These are phyloP conservation scores for Chlamydomonas applanata DNA, from an alignment of 139 green algal genomes.

Conservation along the genomic window DNA sequence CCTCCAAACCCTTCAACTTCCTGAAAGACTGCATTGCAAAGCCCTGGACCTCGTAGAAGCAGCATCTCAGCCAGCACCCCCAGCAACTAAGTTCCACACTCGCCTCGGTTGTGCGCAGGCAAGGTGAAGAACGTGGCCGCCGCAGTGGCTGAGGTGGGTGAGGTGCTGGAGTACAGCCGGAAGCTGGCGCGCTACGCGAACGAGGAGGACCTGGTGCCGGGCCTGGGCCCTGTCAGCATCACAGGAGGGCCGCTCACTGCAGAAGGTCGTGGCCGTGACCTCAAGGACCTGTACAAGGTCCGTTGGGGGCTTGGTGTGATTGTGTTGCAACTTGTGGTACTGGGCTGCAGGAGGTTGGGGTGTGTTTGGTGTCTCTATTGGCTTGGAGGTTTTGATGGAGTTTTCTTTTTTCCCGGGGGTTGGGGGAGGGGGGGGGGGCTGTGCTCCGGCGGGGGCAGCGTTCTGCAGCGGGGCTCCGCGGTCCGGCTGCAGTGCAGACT, in stretches of 20 bases:
- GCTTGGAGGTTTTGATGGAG: background rate
- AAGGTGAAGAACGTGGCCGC: slow-evolving; percentile 15
- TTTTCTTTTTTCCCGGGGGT: slow-evolving; percentile 11
- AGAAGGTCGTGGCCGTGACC: slow-evolving; percentile 40
- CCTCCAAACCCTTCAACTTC: too few relatives aligned
- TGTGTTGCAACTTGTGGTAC: too few relatives aligned
- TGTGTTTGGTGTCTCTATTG: background rate
- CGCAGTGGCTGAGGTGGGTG: slow-evolving; percentile 17
- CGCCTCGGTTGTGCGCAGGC: slow-evolving; percentile 12
- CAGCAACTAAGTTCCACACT: background rate
- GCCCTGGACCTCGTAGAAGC: too few relatives aligned
- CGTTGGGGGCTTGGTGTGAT: background rate
- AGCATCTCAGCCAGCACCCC: background rate
- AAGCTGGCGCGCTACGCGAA: slow-evolving; percentile 43
- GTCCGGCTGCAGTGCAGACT: too few relatives aligned
- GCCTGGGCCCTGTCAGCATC: slow-evolving; percentile 51
- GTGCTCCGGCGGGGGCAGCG: too few relatives aligned
- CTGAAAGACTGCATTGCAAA: too few relatives aligned
- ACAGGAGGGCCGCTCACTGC: slow-evolving; percentile 51
- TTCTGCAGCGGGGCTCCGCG: too few relatives aligned
- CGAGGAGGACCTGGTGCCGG: slow-evolving; percentile 60
- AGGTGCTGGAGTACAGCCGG: slow-evolving; percentile 46
- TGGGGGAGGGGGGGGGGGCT: too few relatives aligned
- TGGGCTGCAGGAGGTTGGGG: background rate
- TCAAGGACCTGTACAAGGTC: slow-evolving; percentile 33